Conservation (phyloP, 208 protist species). For the Crithidia mellificae region DNA sequence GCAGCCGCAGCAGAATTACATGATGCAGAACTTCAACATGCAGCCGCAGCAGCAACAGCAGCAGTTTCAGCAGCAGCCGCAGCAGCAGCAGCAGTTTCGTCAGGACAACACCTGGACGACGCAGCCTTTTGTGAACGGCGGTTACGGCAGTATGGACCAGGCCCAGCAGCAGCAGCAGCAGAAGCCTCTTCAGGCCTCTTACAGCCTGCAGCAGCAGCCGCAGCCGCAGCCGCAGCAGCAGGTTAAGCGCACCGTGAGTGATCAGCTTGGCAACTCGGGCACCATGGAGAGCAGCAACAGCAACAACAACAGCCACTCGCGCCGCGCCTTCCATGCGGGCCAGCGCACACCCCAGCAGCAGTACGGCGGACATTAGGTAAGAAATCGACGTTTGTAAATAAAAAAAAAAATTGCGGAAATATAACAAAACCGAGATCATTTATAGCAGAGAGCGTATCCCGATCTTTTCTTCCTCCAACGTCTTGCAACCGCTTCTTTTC, state of each 20-base stretch:
- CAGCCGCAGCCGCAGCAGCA: constrained; percentile 7
- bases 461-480: too few relatives aligned
- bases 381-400: too few relatives aligned
- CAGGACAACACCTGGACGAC: constrained; percentile 22
- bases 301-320: constrained; percentile 3
- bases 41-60: constrained; percentile 20
- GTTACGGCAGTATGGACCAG: constrained; percentile 15
- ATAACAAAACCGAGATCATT: too few relatives aligned
- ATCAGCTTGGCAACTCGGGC: not conserved
- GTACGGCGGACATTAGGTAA: not conserved
- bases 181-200: not conserved
- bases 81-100: constrained; percentile 7
- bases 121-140: constrained; percentile 29
- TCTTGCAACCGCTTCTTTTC: too few relatives aligned
- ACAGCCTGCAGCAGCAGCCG: not conserved
- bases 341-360: constrained; percentile 12
- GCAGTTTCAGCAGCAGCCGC: constrained; percentile 4
- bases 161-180: constrained; percentile 8
- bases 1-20: constrained; percentile 7
- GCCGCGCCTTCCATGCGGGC: not conserved
- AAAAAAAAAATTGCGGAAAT: too few relatives aligned
- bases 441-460: too few relatives aligned
- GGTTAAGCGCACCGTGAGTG: not conserved
- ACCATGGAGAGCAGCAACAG: constrained; percentile 1
- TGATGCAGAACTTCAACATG: constrained; percentile 19